phyloP scores from a whole-genome alignment of 306 rosid species.

The Fragaria nilgerrensis region DNA sequence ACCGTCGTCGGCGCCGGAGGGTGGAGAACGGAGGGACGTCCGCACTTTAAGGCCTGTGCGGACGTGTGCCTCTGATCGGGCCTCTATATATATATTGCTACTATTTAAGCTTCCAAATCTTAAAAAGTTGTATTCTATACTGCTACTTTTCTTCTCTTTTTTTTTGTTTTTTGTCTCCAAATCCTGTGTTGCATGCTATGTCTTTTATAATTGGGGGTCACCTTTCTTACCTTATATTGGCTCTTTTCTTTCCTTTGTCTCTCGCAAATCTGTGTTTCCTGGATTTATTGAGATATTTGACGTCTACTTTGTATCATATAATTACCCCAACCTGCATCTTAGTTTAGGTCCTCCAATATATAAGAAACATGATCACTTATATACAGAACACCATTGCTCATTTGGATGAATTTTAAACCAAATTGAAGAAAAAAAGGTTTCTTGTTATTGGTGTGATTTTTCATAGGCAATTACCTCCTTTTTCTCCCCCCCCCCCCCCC shows the following conservation, averaged over 20 bases:
- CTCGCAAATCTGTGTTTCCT: not conserved
- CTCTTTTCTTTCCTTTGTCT: not conserved
- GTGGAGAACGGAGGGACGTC: no score
- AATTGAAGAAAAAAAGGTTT: not conserved
- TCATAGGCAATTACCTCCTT: no score
- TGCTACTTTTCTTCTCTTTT: not conserved
- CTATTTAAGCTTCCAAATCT: not conserved
- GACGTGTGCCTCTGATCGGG: no score
- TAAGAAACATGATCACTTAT: not conserved
- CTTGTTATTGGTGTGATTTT: not conserved
- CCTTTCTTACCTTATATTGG: not conserved
- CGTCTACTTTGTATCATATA: not conserved
- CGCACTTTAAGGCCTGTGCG: no score
- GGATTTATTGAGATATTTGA: not conserved
- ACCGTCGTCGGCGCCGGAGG: no score
- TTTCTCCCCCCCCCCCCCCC: no score
- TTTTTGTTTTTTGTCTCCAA: not conserved
- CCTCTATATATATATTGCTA: not conserved
- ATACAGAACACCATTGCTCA: not conserved
- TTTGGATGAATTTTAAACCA: not conserved
- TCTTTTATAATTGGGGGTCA: not conserved
- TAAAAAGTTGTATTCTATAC: not conserved
- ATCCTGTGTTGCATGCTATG: not conserved
- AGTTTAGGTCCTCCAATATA: not conserved
- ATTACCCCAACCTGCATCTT: not conserved